These are phyloP conservation scores for Austroboletus olivaceoglutinosus DNA, from an alignment of 1,284 basidiomycete species.

Conservation along the genomic window DNA sequence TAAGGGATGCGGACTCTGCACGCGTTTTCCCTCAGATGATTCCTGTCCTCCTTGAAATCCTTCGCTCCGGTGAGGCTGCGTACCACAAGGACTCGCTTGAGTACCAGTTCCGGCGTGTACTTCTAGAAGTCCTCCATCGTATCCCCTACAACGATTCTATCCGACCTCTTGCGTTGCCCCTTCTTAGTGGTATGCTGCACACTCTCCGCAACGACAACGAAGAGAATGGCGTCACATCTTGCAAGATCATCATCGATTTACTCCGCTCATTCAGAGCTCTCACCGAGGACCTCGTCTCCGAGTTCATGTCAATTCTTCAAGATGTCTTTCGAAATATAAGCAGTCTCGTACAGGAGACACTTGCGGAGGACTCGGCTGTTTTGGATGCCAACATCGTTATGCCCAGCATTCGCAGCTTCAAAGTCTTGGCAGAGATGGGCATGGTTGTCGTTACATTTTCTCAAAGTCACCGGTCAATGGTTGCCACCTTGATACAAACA, in stretches of 20 bases:
- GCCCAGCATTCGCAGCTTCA: conserved; percentile 85
- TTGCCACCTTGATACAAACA: conserved; percentile 69
- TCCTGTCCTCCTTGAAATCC: conserved; percentile 76
- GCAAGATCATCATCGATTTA: conserved; percentile 91
- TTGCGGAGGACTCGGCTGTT: conserved; percentile 60
- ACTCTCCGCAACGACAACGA: conserved; percentile 92
- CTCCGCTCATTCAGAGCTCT: conserved; percentile 68
- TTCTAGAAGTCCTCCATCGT: conserved; percentile 88
- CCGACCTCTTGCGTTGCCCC: conserved; percentile 64
- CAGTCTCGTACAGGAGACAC: conserved; percentile 72
- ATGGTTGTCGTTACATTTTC: conserved; percentile 92
- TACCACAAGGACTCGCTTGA: conserved; percentile 80
- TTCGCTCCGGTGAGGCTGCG: conserved; percentile 75
- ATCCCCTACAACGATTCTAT: conserved; percentile 82
- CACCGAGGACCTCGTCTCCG: conserved; percentile 75
- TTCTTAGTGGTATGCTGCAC: conserved; percentile 79
- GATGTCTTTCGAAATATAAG: conserved; percentile 80
- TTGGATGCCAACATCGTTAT: conserved; percentile 59
- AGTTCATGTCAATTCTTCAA: conserved; percentile 78
- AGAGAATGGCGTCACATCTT: conserved; percentile 88
- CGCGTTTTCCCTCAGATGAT: conserved; percentile 72
- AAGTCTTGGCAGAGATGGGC: conserved; percentile 92
- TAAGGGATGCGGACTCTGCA: conserved; percentile 78
- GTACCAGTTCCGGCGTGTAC: conserved; percentile 81
- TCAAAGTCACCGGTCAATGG: conserved; percentile 72